Base-by-base conservation (phyloP, 2,329 filamentous ascomycete genomes). In the Drechmeria coniospora region DNA sequence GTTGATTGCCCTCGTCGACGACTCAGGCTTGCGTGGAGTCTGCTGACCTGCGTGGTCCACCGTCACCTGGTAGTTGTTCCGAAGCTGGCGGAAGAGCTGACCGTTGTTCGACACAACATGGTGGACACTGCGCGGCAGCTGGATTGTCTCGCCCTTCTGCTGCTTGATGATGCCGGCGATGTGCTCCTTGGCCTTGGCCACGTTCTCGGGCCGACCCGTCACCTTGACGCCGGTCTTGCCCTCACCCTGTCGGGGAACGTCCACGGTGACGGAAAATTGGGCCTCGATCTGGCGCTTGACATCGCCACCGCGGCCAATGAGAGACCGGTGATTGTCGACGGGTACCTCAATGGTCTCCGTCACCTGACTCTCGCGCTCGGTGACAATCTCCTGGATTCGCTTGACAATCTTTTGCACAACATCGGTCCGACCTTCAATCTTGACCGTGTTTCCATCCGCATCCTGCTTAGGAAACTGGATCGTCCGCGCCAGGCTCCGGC, bases 401-500 rank as follows among this genome's bases (percentile, higher is more conserved):
- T 75, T 67, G 44, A 87, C 65, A 41, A 98, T 92, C 57, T 82
- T 92, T 42, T 93, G 79, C 2, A 95, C 87, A 15, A 98, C 64
- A 21, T 74, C 73, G 36, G 72, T 74, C 26, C 79, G 77, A 17
- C 90, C 90, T 55, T 94, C 86, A 5, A 98, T 64, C 49, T 79
- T 86, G 54, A 98, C 93, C 15, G 68, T 69, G 46, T 79, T 82
- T 24, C 80, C 83, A 34, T 79, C 76, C 28, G 77, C 71, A 32
- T 92, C 86, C 38, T 81, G 76, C 50, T 86, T 84, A 32, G 90
- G 90, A 63, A 98, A 95, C 51, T 87, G 84, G 34, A 98, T 83
- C 43, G 87, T 83, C 36, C 87, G 80, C 28, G 84, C 81, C 42
- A 90, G 71, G 36, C 80, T 77, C 22, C 80, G 75, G 36, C 78